Conservation (phyloP, 768 basidiomycete genomes). For the Crepidotus variabilis region DNA sequence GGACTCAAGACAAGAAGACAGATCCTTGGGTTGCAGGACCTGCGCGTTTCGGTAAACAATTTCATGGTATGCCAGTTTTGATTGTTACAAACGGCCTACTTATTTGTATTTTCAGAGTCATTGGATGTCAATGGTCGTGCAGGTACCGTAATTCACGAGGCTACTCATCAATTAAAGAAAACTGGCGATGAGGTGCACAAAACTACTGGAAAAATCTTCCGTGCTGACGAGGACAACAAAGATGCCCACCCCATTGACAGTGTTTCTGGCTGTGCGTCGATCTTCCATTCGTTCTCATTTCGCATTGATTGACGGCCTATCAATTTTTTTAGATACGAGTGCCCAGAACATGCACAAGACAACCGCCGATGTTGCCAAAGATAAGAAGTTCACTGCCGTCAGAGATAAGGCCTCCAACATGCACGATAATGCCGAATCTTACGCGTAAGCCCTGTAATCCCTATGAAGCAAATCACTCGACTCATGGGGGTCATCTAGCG, state of each 20-base stretch:
- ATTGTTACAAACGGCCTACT: not conserved
- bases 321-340: not conserved
- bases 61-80: not conserved
- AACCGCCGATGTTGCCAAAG: not conserved
- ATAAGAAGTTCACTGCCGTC: not conserved
- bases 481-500: not conserved
- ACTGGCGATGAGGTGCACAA: slow-evolving; percentile 6
- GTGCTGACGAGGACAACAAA: not conserved
- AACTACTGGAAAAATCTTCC: not conserved
- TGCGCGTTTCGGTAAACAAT: slow-evolving; percentile 1
- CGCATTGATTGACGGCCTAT: not conserved
- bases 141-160: slow-evolving; percentile 6
- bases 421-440: slow-evolving; percentile 6
- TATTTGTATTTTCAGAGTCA: not conserved
- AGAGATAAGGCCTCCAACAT: not conserved
- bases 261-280: slow-evolving; percentile 1
- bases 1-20: not conserved
- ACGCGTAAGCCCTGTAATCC: not conserved
- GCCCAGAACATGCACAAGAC: not conserved
- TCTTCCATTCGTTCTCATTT: not conserved
- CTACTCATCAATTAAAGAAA: slow-evolving; percentile 2
- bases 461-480: not conserved
- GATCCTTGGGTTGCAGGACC: not conserved
- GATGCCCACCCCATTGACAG: not conserved
- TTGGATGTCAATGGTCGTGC: not conserved